These are phyloP conservation scores for Chlamydomonas sp. DNA, from an alignment of 139 green algal genomes.

Conservation along the genomic window DNA sequence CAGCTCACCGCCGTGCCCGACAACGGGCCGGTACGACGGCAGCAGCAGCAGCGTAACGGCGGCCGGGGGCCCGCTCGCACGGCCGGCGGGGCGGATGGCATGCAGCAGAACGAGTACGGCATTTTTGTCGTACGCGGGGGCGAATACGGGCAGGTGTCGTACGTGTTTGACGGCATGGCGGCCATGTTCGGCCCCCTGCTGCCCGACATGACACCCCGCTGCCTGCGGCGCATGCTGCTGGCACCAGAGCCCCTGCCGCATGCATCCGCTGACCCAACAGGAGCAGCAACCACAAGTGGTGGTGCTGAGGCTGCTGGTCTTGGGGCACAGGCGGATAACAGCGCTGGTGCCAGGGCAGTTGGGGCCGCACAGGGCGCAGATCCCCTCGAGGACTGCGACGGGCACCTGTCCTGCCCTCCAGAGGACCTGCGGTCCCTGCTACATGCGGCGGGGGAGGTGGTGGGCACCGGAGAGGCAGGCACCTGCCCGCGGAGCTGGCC, in stretches of 20 bases:
- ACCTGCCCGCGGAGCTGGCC: too few relatives aligned
- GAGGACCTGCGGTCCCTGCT: too few relatives aligned
- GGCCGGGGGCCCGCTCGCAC: too few relatives aligned
- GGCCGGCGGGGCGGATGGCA: not conserved
- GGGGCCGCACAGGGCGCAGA: not conserved
- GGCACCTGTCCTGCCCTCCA: too few relatives aligned
- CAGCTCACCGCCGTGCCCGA: constrained; percentile 39
- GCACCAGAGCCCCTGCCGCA: not conserved
- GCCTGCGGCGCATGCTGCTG: constrained; percentile 4
- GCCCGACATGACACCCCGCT: not conserved
- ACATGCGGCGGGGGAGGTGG: too few relatives aligned
- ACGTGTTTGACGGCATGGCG: constrained; percentile 8
- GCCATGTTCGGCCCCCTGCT: constrained; percentile 11
- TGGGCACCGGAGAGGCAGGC: too few relatives aligned
- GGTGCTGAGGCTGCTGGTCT: not conserved
- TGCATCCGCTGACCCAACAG: not conserved
- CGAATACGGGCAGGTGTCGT: constrained; percentile 7
- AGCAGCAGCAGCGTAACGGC: not conserved
- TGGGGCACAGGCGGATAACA: not conserved
- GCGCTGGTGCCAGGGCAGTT: too few relatives aligned
- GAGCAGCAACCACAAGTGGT: not conserved
- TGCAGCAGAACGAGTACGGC: not conserved
- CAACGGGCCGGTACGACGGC: not conserved
- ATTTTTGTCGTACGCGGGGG: constrained; percentile 15
- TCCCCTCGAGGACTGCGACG: too few relatives aligned